Conservation (phyloP, 257 asterid genomes). For the Gynochthodes officinalis region DNA sequence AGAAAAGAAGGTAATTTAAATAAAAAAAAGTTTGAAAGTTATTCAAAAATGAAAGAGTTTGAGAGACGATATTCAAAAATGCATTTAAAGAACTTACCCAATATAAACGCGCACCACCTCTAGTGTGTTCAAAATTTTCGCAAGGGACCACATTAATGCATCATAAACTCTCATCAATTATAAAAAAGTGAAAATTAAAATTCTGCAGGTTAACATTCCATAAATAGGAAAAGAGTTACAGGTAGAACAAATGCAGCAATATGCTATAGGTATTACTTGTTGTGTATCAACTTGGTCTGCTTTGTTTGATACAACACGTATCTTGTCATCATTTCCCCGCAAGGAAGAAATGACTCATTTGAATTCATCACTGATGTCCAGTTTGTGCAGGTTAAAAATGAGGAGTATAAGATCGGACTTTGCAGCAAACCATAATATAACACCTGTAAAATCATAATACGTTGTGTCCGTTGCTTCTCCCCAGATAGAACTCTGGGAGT, state of each 20-base stretch:
- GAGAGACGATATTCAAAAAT: background rate
- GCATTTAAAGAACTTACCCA: conserved; percentile 48
- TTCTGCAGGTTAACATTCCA: no score
- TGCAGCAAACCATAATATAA: no score
- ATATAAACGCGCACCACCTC: conserved; percentile 79
- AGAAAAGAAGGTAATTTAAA: no score
- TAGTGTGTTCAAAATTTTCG: conserved; percentile 76
- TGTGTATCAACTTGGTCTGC: conserved; percentile 89
- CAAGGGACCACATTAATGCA: conserved; percentile 94
- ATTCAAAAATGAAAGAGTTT: no score
- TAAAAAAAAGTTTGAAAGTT: no score
- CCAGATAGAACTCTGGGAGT: conserved; percentile 90
- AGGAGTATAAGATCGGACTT: no score
- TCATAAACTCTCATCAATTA: no score
- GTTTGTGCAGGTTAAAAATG: no score
- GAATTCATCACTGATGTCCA: no score
- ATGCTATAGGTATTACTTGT: conserved; percentile 45
- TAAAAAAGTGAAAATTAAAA: no score
- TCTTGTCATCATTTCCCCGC: no score
- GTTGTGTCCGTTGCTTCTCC: conserved; percentile 74
- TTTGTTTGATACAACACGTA: conserved; percentile 69
- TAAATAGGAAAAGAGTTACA: conserved; percentile 27
- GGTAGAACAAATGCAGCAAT: background rate
- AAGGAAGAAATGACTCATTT: no score
- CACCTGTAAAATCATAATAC: conserved; percentile 88